These are phyloP conservation scores for Heterobasidion occidentale DNA, from an alignment of 1,284 basidiomycete species.

Conservation along the genomic window DNA sequence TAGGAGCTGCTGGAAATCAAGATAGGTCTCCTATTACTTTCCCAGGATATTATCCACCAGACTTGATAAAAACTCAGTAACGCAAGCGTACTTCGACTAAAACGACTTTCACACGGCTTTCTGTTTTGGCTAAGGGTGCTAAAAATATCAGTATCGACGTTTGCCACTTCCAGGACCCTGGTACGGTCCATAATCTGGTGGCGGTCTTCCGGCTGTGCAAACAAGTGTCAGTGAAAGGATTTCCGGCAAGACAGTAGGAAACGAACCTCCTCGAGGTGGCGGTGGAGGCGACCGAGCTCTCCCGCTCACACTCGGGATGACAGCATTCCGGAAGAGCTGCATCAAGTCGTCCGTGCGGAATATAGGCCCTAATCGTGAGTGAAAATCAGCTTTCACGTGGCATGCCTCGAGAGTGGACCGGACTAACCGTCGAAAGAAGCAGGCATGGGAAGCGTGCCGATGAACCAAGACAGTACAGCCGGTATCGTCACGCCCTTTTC, in stretches of 20 bases:
- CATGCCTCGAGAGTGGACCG: constrained; percentile 5
- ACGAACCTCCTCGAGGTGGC: constrained; percentile 17
- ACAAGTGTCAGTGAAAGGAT: background rate
- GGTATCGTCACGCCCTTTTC: constrained; percentile 39
- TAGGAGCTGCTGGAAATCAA: too few relatives aligned
- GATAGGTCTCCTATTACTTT: too few relatives aligned
- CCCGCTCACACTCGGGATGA: constrained; percentile 56
- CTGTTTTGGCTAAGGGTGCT: background rate
- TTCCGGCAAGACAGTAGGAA: background rate
- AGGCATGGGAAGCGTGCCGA: constrained; percentile 69
- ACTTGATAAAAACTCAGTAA: too few relatives aligned
- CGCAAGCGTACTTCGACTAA: too few relatives aligned
- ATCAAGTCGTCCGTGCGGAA: constrained; percentile 85
- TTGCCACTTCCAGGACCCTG: constrained; percentile 25
- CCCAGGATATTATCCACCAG: too few relatives aligned
- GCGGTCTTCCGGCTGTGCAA: constrained; percentile 27
- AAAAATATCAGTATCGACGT: constrained; percentile 11
- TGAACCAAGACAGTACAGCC: constrained; percentile 69
- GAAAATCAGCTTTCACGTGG: constrained; percentile 2
- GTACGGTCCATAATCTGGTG: constrained; percentile 39
- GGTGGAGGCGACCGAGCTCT: constrained; percentile 36
- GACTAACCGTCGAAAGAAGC: constrained; percentile 74
- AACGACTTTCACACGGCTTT: background rate
- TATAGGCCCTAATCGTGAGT: constrained; percentile 54
- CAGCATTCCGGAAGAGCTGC: constrained; percentile 68